Base-by-base conservation (phyloP, 768 basidiomycete genomes). In the Collybia sordida region DNA sequence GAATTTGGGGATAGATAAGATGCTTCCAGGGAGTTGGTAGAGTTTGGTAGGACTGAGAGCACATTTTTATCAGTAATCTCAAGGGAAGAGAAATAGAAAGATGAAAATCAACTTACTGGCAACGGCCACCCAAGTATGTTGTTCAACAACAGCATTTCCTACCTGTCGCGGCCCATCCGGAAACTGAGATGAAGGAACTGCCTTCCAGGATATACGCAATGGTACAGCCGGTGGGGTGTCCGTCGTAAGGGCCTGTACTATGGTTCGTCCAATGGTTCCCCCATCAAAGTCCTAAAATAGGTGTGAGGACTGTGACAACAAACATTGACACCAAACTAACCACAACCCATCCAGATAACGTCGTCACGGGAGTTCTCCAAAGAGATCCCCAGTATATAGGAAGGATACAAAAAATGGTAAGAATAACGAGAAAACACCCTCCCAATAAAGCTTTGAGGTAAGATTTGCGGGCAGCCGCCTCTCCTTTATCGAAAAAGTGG, bases 301-400 rank as follows among this genome's bases (percentile, higher is more conserved):
- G 18, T 24, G 15, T 35, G 4, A 24, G n/a, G n/a, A n/a, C n/a
- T n/a, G n/a, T n/a, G n/a, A n/a, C n/a, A 45, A 57, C 28, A 54
- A 47, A 9, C 6, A 9, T 3, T 37, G 22, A 44, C n/a, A 15
- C 23, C 7, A 43, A 37, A 19, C 80, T 44, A 50, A 85, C 83
- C 21, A 86, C 77, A 0, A 86, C 71, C 72, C 75, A 83, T 1
- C 79, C 82, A n/a, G 71, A 59, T 21, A 86, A 57, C 19, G 76
- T 74, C 34, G 69, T 62, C 0, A 52, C 71, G 27, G 64, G 72
- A 11, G 71, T 71, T 46, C 71, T 72, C 66, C 80, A 81, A 3
- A 81, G 62, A 9, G 80, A 68, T 11, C 78, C 78, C 43, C 82
- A 86, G 61, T 78, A 85, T 42, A 86, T 82, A 1, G 81, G 63